Conservation (phyloP, 148 eudicot species). For the Bassia scoparia region DNA sequence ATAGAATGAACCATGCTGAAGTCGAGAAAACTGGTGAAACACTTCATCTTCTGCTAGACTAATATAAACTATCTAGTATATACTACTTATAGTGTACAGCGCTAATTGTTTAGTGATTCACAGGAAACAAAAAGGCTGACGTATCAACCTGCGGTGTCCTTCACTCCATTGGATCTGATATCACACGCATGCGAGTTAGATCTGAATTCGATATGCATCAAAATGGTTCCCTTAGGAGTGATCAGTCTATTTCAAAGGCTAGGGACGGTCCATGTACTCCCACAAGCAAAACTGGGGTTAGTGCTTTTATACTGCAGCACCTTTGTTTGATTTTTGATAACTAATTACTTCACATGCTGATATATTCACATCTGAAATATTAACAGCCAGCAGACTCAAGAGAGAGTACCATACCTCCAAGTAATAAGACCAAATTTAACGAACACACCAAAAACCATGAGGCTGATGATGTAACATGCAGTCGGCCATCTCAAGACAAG, state of each 20-base stretch:
- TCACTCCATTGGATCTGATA: slow-evolving; percentile 91
- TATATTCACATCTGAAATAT: background rate
- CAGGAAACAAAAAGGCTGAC: slow-evolving; percentile 52
- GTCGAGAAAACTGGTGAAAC: slow-evolving; percentile 39
- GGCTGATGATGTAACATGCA: slow-evolving; percentile 43
- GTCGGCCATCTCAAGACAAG: slow-evolving; percentile 67
- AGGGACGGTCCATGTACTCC: slow-evolving; percentile 58
- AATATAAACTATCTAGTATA: background rate
- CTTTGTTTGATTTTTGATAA: background rate
- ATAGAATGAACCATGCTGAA: slow-evolving; percentile 36
- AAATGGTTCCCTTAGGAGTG: slow-evolving; percentile 46
- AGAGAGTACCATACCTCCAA: slow-evolving; percentile 66
- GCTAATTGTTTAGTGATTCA: slow-evolving; percentile 9
- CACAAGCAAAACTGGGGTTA: slow-evolving; percentile 75
- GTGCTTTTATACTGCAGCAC: slow-evolving; percentile 1
- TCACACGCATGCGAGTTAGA: slow-evolving; percentile 67
- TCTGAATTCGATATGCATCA: slow-evolving; percentile 36
- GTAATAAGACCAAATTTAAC: slow-evolving; percentile 41
- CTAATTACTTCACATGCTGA: too few species aligned
- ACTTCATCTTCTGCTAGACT: background rate
- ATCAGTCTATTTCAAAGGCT: slow-evolving; percentile 45
- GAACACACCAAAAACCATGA: slow-evolving; percentile 31
- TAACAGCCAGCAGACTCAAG: slow-evolving; percentile 77
- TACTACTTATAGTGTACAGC: background rate
- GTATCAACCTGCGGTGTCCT: slow-evolving; percentile 71